Percentiles rank a stretch among this genome's conserved stretches.
Evolutionary conservation across 192 early-diverging fungal species (phyloP).

Genomic region (Pecoramyces ruminantium): DNA sequence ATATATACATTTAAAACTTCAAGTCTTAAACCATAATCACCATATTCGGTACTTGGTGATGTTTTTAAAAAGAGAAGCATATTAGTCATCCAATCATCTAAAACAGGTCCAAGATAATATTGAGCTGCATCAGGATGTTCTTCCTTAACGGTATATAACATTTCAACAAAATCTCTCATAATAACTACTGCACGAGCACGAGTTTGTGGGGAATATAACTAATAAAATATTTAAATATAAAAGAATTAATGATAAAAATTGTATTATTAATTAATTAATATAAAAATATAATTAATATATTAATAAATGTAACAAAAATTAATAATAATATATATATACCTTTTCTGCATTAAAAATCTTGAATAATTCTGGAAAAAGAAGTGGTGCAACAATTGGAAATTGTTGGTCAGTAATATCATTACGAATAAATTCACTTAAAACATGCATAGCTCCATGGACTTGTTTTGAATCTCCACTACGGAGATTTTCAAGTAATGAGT

Average conservation of each 20-base stretch:
- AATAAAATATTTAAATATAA: no score
- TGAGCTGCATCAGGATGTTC: slow-evolving; percentile 53
- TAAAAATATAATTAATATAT: neutral
- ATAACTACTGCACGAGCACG: slow-evolving; percentile 62
- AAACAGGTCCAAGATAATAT: slow-evolving; percentile 52
- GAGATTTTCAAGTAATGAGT: slow-evolving; percentile 44
- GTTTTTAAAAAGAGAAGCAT: slow-evolving; percentile 47
- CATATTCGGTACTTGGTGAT: slow-evolving; percentile 15
- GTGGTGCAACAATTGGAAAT: slow-evolving; percentile 60
- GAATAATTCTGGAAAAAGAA: slow-evolving; percentile 66
- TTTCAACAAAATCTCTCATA: slow-evolving; percentile 70
- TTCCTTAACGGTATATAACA: slow-evolving; percentile 60
- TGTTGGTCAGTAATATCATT: slow-evolving; percentile 77
- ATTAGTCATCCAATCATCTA: slow-evolving; percentile 59
- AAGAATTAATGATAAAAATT: no score
- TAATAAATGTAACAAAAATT: slow-evolving; percentile 5
- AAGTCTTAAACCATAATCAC: slow-evolving; percentile 45
- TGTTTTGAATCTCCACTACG: slow-evolving; percentile 43
- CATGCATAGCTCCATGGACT: slow-evolving; percentile 77
- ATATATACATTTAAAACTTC: slow-evolving; percentile 49
- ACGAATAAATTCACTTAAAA: slow-evolving; percentile 68
- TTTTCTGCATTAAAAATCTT: slow-evolving; percentile 41
- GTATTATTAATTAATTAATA: no score
- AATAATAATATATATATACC: neutral
- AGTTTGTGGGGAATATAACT: slow-evolving; percentile 43